Evolutionary conservation across 441 rosid species (phyloP), one percentile per base, ranked within the genome.

Genomic region (Gossypium davidsonii): DNA sequence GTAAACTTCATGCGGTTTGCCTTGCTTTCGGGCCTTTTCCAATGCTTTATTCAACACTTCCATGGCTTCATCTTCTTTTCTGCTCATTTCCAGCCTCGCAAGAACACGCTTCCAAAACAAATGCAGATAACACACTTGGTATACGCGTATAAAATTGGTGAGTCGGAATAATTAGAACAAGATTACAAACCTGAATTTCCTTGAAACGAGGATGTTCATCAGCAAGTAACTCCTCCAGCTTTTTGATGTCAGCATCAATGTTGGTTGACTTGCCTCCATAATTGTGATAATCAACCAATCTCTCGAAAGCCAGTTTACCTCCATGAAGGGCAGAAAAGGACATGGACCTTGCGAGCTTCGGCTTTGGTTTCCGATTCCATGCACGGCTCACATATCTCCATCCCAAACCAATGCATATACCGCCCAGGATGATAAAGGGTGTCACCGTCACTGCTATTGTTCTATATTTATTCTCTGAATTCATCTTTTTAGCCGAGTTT

Each of bases 11-110:
- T 83, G 91, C 17, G 73, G 46, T 77, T 44, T 82, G 5, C 60
- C 71, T 34, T 78, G 73, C 11, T 1, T 11, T 61, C 11, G 59
- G 37, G 85, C 85, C 63, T 65, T 79, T 71, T 71, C 10, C 71
- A 79, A 51, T 65, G 79, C 86, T 11, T 52, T 74, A 63, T 77
- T 71, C 0, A 86, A 77, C 51, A 76, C 73, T 73, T 37, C 44
- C 4, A 79, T 83, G 8, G 90, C 91, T 59, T 70, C 84, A 8
- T 49, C 85, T 81, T 88, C 97, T 75, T 81, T 84, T 26, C 90
- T 83, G 70, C 83, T 82, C 91, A 91, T 83, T 83, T 91, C 94
- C 74, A 91, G 79, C 79, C 82, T 85, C 25, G 79, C 80, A 63
- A 82, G 81, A 23, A 53, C 64, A 52, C 84, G 75, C 87, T 84